Conservation (phyloP, 176 grass and related monocot genomes). For the Avena insularis region DNA sequence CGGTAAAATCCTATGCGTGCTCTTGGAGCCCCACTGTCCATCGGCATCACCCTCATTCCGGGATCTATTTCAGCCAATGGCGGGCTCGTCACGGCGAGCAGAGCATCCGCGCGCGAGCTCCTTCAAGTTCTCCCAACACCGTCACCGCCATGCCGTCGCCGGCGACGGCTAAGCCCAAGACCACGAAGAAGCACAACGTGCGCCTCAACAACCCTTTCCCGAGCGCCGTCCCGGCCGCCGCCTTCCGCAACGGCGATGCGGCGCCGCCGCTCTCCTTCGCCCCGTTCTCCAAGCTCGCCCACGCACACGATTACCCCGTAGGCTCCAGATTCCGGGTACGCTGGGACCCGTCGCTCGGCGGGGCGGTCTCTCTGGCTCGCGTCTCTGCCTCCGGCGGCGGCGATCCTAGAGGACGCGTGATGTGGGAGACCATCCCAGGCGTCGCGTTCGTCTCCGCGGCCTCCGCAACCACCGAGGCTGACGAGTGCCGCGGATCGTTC, state of each 20-base stretch:
- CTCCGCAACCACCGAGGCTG: slow-evolving; percentile 53
- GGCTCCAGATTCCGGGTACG: slow-evolving; percentile 61
- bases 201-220: slow-evolving; percentile 92
- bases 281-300: slow-evolving; percentile 60
- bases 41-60: slow-evolving; percentile 38
- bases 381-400: neutral
- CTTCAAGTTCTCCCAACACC: slow-evolving; percentile 27
- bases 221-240: slow-evolving; percentile 37
- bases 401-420: neutral
- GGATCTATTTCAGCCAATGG: slow-evolving; percentile 73
- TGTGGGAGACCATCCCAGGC: slow-evolving; percentile 77
- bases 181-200: slow-evolving; percentile 66
- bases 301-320: slow-evolving; percentile 55
- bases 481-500: slow-evolving; percentile 86
- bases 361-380: slow-evolving; percentile 35
- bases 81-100: slow-evolving; percentile 8
- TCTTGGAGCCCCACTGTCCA: neutral
- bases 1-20: neutral
- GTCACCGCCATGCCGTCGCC: slow-evolving; percentile 25
- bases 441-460: slow-evolving; percentile 81
- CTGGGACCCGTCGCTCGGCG: slow-evolving; percentile 61
- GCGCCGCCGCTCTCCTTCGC: slow-evolving; percentile 56
- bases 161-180: slow-evolving; percentile 32
- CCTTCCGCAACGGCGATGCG: slow-evolving; percentile 46
- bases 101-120: slow-evolving; percentile 18